These are phyloP conservation scores for Russula olivacea DNA, from an alignment of 768 basidiomycete genomes.

Conservation along the genomic window DNA sequence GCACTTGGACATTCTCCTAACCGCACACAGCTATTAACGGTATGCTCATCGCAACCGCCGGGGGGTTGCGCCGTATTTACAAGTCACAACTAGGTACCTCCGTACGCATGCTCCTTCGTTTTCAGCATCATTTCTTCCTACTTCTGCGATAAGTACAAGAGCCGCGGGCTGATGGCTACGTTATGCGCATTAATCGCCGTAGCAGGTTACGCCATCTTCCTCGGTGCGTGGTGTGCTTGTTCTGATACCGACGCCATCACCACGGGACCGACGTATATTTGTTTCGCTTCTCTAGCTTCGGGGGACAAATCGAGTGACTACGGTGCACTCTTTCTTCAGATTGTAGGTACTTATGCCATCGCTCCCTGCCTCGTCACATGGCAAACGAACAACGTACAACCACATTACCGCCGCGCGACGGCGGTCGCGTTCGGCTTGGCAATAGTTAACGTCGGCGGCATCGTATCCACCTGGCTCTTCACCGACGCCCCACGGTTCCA, in stretches of 20 bases:
- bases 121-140: conserved; percentile 22
- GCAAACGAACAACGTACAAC: conserved; percentile 32
- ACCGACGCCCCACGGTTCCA: conserved; percentile 19
- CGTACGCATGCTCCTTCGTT: conserved; percentile 31
- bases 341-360: conserved; percentile 29
- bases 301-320: conserved; percentile 26
- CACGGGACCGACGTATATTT: background rate
- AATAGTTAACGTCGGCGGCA: conserved; percentile 22
- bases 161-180: conserved; percentile 21
- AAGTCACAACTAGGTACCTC: conserved; percentile 27
- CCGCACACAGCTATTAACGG: conserved; percentile 31
- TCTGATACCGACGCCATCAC: background rate
- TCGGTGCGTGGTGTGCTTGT: conserved; percentile 9
- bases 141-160: conserved; percentile 22
- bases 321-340: conserved; percentile 31
- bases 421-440: conserved; percentile 29
- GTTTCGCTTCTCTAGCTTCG: conserved; percentile 13
- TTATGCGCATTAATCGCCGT: conserved; percentile 16
- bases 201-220: conserved; percentile 22
- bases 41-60: background rate
- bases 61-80: background rate
- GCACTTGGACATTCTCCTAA: conserved; percentile 30
- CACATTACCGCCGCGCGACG: conserved; percentile 31
- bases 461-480: conserved; percentile 22
- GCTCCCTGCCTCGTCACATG: conserved; percentile 29